phyloP scores from a whole-genome alignment of 257 asterid genomes.

The Apocynum venetum region DNA sequence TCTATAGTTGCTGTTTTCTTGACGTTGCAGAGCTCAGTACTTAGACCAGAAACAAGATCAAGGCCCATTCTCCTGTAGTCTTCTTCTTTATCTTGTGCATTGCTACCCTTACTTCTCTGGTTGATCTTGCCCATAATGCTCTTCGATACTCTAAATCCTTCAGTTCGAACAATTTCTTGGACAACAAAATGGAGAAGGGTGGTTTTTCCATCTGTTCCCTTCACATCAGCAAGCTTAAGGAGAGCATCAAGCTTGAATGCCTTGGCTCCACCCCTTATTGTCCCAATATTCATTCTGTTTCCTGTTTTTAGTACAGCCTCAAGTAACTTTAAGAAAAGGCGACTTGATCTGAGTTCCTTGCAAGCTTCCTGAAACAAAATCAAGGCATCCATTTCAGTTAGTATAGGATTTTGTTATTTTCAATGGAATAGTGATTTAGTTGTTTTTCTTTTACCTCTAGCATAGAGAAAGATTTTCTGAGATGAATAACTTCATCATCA shows the following conservation, averaged over 20 bases:
- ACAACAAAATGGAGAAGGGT: constrained; percentile 94
- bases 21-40: constrained; percentile 78
- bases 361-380: constrained; percentile 67
- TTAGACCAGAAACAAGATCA: constrained; percentile 75
- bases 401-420: not conserved
- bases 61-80: constrained; percentile 74
- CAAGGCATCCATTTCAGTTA: not conserved
- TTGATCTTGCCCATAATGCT: constrained; percentile 95
- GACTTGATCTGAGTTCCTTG: constrained; percentile 84
- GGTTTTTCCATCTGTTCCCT: constrained; percentile 91
- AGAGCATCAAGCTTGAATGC: constrained; percentile 95
- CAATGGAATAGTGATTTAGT: not conserved
- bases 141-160: constrained; percentile 75
- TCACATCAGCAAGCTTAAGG: constrained; percentile 85
- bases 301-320: constrained; percentile 96
- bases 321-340: constrained; percentile 81
- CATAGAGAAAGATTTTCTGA: constrained; percentile 76
- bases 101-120: constrained; percentile 33
- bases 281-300: constrained; percentile 89
- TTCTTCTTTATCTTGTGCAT: constrained; percentile 59
- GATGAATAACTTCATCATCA: constrained; percentile 80
- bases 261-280: constrained; percentile 88
- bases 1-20: constrained; percentile 89
- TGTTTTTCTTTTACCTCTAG: constrained; percentile 53
- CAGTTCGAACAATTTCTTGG: constrained; percentile 81